Conservation (phyloP, 176 grass and related monocot genomes). For the Paspalum notatum region DNA sequence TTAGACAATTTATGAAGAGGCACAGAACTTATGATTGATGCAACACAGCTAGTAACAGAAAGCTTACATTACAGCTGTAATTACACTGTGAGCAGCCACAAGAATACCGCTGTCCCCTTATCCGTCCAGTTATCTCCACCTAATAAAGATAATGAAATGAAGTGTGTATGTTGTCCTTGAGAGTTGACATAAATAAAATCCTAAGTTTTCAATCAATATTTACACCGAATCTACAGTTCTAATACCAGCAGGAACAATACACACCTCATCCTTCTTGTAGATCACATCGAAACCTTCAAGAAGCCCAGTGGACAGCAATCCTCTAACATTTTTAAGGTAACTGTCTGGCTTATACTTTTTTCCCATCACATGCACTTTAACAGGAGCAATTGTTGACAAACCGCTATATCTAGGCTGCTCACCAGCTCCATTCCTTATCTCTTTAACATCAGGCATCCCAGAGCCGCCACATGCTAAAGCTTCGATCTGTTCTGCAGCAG, state of each 20-base stretch:
- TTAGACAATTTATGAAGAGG: background rate
- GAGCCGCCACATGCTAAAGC: slow-evolving; percentile 25
- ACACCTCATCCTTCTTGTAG: slow-evolving; percentile 65
- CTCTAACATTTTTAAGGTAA: slow-evolving; percentile 58
- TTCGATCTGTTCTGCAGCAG: slow-evolving; percentile 31
- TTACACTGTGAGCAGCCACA: slow-evolving; percentile 67
- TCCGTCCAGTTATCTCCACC: slow-evolving; percentile 54
- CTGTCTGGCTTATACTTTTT: slow-evolving; percentile 61
- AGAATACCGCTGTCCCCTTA: slow-evolving; percentile 55
- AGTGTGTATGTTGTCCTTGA: slow-evolving; percentile 17
- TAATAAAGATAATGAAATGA: slow-evolving; percentile 41
- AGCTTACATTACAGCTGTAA: slow-evolving; percentile 54
- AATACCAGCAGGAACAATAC: slow-evolving; percentile 37
- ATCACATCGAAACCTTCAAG: slow-evolving; percentile 73
- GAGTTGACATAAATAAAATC: background rate
- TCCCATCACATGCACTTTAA: background rate
- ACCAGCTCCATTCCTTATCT: too few species aligned
- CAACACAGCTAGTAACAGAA: slow-evolving; percentile 27
- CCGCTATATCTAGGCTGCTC: too few species aligned
- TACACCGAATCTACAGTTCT: slow-evolving; percentile 21
- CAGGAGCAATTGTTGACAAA: too few species aligned
- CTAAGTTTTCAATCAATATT: slow-evolving; percentile 25
- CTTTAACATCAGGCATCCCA: slow-evolving; percentile 26
- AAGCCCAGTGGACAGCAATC: slow-evolving; percentile 72
- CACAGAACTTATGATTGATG: background rate